These are phyloP conservation scores for Metrosideros polymorpha DNA, from an alignment of 441 rosid genomes.

Conservation along the genomic window DNA sequence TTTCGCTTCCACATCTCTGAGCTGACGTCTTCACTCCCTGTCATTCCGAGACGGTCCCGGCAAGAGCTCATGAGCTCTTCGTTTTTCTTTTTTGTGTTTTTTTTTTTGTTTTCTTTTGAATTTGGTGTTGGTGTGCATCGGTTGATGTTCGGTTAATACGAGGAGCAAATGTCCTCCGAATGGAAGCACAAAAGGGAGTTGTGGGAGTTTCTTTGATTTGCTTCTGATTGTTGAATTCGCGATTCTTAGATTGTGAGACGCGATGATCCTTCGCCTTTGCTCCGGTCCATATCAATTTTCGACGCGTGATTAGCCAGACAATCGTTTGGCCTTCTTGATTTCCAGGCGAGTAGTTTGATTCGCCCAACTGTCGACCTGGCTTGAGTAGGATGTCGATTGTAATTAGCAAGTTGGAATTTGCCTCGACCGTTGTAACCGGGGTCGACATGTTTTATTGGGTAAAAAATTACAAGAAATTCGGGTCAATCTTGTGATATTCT, in stretches of 20 bases:
- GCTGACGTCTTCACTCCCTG: background rate
- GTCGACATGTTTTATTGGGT: background rate
- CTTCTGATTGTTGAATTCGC: background rate
- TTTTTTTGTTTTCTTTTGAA: background rate
- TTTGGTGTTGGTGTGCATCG: background rate
- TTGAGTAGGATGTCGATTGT: background rate
- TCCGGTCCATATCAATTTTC: background rate
- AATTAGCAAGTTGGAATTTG: background rate
- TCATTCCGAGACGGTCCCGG: background rate
- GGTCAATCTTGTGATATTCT: background rate
- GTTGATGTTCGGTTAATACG: background rate
- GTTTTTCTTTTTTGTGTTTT: background rate
- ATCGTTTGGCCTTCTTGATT: background rate
- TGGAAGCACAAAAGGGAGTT: background rate
- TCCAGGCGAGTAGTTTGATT: background rate
- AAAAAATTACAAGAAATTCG: background rate
- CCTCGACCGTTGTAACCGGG: background rate
- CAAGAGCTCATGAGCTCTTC: background rate
- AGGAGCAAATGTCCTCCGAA: background rate
- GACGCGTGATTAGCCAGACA: background rate
- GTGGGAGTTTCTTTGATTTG: background rate
- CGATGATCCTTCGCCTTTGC: background rate
- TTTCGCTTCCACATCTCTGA: background rate
- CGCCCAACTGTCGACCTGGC: background rate
- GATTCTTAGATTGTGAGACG: background rate